These are phyloP conservation scores for Hymenoscyphus infarciens DNA, from an alignment of 2,329 filamentous ascomycete genomes.

Conservation along the genomic window DNA sequence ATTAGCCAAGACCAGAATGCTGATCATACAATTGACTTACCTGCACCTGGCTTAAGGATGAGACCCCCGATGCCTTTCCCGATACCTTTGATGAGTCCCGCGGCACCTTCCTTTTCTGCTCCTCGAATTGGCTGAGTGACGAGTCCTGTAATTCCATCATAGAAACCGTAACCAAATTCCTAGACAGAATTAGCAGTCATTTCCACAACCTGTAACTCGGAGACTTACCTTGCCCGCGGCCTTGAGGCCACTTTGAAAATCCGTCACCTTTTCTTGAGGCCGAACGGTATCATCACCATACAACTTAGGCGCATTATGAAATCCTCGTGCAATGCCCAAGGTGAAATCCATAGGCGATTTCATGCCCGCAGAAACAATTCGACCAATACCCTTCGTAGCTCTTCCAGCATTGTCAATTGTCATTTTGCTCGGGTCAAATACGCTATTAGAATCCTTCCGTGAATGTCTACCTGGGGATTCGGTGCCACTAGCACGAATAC, in stretches of 20 bases:
- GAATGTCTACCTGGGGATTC: constrained; percentile 6
- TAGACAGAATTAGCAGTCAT: no score
- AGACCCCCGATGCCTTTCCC: constrained; percentile 81
- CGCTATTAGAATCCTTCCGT: constrained; percentile 22
- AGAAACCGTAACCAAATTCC: constrained; percentile 73
- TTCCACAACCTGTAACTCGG: no score
- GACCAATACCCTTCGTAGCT: constrained; percentile 63
- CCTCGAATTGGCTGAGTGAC: constrained; percentile 74
- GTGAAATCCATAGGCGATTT: constrained; percentile 84
- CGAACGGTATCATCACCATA: constrained; percentile 83
- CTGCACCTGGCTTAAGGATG: constrained; percentile 77
- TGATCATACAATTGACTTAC: constrained; percentile 40
- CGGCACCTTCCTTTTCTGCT: constrained; percentile 59
- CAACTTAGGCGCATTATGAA: constrained; percentile 80
- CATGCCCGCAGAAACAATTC: constrained; percentile 71
- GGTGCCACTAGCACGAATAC: constrained; percentile 16
- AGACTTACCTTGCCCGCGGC: constrained; percentile 64
- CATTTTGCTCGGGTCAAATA: constrained; percentile 36
- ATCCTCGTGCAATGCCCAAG: constrained; percentile 76
- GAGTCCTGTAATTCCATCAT: constrained; percentile 76
- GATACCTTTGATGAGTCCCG: constrained; percentile 72
- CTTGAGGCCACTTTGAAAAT: constrained; percentile 69
- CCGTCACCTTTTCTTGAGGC: constrained; percentile 74
- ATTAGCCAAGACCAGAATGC: neutral
- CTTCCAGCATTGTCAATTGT: constrained; percentile 58